phyloP scores from a whole-genome alignment of 2,329 filamentous ascomycete species.

The Colletotrichum salicis region DNA sequence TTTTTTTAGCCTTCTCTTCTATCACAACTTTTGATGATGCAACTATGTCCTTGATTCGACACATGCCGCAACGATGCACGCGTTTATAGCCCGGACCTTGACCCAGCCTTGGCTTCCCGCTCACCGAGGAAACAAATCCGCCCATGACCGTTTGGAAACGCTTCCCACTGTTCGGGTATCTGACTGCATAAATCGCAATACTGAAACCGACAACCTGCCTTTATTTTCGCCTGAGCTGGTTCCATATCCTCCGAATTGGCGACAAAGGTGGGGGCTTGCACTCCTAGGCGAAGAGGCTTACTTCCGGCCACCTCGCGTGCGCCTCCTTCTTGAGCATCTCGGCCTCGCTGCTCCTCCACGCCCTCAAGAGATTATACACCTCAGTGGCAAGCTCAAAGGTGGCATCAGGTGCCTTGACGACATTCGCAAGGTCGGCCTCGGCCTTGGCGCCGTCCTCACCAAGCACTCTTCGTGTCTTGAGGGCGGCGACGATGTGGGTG shows the following conservation, averaged over 20 bases:
- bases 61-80: constrained; percentile 4
- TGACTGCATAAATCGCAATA: not conserved
- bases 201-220: not conserved
- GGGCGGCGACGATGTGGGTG: constrained; percentile 70
- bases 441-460: constrained; percentile 65
- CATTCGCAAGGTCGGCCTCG: constrained; percentile 72
- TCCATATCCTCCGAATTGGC: not conserved
- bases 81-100: not conserved
- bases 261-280: not conserved
- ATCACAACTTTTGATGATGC: constrained; percentile 33
- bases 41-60: constrained; percentile 21
- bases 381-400: constrained; percentile 67
- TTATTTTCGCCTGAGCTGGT: not conserved
- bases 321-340: constrained; percentile 61
- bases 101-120: constrained; percentile 12
- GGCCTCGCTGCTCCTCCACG: constrained; percentile 61
- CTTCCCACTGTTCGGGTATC: constrained; percentile 6
- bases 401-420: constrained; percentile 62
- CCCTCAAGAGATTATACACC: constrained; percentile 53
- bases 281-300: constrained; percentile 55
- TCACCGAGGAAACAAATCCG: not conserved
- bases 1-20: constrained; percentile 31
- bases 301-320: constrained; percentile 61
- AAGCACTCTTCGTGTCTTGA: constrained; percentile 69
- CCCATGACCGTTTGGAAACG: not conserved